Evolutionary conservation across 2,329 filamentous ascomycete genomes (phyloP).

Genomic region (Hirsutella thompsonii): DNA sequence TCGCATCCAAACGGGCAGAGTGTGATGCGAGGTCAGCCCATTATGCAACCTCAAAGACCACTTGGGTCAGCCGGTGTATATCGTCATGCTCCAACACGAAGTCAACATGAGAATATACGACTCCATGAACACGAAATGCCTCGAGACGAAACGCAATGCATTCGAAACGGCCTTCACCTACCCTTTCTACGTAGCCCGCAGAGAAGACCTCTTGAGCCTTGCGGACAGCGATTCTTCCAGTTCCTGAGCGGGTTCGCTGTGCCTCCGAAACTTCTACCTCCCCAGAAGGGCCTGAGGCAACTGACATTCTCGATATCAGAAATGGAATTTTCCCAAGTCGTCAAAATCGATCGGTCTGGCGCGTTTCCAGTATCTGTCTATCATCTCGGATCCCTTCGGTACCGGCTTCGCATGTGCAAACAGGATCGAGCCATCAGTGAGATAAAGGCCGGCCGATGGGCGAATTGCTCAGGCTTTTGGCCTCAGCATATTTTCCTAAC

Average conservation of each 20-base stretch:
- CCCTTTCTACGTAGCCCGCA: slow-evolving; percentile 33
- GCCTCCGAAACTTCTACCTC: slow-evolving; percentile 26
- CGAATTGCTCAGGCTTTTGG: slow-evolving; percentile 53
- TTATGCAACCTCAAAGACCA: no score
- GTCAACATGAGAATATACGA: slow-evolving; percentile 1
- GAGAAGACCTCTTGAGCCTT: slow-evolving; percentile 18
- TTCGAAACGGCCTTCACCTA: slow-evolving; percentile 32
- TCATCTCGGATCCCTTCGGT: slow-evolving; percentile 41
- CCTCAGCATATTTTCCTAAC: slow-evolving; percentile 55
- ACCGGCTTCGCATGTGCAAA: slow-evolving; percentile 55
- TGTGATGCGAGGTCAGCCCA: no score
- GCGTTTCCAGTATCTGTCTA: slow-evolving; percentile 25
- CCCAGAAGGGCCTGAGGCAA: slow-evolving; percentile 23
- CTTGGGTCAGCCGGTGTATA: no score
- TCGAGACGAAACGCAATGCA: slow-evolving; percentile 23
- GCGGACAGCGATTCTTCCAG: slow-evolving; percentile 37
- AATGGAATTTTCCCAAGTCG: slow-evolving; percentile 21
- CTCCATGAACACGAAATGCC: slow-evolving; percentile 23
- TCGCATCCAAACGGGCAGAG: no score
- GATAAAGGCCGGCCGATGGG: slow-evolving; percentile 42
- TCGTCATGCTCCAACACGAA: not conserved
- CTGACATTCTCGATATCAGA: slow-evolving; percentile 33
- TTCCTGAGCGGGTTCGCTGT: slow-evolving; percentile 38
- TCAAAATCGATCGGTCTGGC: slow-evolving; percentile 12
- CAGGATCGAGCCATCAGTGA: slow-evolving; percentile 4